Conservation (phyloP, 805 yeast species). For the Wickerhamiella sorbophila region DNA sequence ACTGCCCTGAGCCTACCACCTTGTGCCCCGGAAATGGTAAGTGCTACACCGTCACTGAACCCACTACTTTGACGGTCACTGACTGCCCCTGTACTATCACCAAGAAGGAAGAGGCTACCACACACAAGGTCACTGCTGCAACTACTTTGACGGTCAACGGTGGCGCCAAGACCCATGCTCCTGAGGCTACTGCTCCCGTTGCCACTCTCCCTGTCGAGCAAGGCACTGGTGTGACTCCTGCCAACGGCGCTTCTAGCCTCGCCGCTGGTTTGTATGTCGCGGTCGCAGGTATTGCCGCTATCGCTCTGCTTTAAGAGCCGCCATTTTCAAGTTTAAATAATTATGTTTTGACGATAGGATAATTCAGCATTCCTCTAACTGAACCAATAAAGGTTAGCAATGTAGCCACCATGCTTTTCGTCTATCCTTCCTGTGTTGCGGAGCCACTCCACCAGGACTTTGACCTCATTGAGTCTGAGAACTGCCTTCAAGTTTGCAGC, state of each 20-base stretch:
- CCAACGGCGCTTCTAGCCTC: conserved; percentile 1
- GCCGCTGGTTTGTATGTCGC: background rate
- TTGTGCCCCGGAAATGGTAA: no score
- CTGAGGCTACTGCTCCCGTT: conserved; percentile 6
- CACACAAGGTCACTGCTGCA: background rate
- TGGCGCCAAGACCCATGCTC: conserved; percentile 6
- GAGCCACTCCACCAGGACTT: conserved; percentile 7
- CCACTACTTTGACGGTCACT: no score
- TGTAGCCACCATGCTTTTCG: conserved; percentile 1
- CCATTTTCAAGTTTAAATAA: no score
- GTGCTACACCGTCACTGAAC: no score
- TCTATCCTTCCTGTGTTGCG: background rate
- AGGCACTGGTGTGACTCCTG: conserved; percentile 5
- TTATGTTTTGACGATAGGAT: background rate
- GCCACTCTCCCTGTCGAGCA: background rate
- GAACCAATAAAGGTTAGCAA: background rate
- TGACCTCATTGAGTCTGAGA: conserved; percentile 6
- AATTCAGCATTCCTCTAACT: background rate
- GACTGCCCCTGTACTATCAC: background rate
- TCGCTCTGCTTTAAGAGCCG: background rate
- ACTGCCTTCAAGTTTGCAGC: conserved; percentile 60
- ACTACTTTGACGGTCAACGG: conserved; percentile 1
- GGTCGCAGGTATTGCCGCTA: background rate
- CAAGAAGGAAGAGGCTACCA: conserved; percentile 1
- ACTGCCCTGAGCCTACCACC: no score